Conservation (phyloP, 495 filamentous ascomycete species). For the Evansstolkia leycettana region DNA sequence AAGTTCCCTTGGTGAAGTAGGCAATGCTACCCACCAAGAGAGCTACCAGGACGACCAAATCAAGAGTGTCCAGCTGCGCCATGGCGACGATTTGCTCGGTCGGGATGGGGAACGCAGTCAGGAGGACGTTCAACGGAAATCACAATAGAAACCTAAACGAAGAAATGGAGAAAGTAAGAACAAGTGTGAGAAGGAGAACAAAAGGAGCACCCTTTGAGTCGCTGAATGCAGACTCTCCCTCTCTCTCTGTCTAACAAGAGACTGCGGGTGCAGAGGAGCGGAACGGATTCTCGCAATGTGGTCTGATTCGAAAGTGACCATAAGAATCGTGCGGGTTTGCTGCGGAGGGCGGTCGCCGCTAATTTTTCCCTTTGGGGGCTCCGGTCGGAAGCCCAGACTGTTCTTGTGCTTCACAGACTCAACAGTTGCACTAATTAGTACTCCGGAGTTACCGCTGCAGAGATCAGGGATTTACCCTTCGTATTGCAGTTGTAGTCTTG, state of each 20-base stretch:
- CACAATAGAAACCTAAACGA: slow-evolving; percentile 7
- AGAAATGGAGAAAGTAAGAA: slow-evolving; percentile 5
- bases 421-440: no score
- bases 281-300: slow-evolving; percentile 3
- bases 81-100: slow-evolving; percentile 34
- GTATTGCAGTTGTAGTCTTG: no score
- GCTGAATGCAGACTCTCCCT: slow-evolving; percentile 2
- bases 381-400: no score
- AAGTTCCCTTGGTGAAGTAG: slow-evolving; percentile 93
- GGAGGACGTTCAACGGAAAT: no score
- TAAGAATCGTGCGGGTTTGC: no score
- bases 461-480: no score
- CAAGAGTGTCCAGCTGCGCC: slow-evolving; percentile 93
- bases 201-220: slow-evolving; percentile 1
- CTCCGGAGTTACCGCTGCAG: no score
- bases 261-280: neutral
- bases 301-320: no score
- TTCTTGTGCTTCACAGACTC: no score
- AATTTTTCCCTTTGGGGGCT: no score
- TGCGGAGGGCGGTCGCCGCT: no score
- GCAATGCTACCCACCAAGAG: slow-evolving; percentile 80
- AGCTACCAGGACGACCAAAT: slow-evolving; percentile 76
- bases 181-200: slow-evolving; percentile 6
- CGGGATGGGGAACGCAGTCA: neutral
- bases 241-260: no score